These are phyloP conservation scores for Camellia japonica DNA, from an alignment of 148 eudicot genomes.

Conservation along the genomic window DNA sequence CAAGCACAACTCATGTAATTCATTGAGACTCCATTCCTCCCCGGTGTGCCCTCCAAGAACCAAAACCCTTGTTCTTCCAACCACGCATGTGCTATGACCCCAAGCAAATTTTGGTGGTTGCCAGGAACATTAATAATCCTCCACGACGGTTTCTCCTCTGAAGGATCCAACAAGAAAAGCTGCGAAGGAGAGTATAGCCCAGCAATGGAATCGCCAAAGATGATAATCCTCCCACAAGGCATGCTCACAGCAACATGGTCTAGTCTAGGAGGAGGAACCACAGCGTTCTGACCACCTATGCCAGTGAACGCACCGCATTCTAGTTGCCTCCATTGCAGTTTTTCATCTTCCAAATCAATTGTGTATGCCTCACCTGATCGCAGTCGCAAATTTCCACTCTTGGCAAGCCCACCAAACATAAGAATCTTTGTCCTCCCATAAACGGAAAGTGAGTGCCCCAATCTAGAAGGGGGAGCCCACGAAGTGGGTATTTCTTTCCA, in stretches of 20 bases:
- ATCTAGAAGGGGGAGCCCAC: conserved; percentile 68
- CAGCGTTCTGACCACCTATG: conserved; percentile 48
- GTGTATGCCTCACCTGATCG: conserved; percentile 75
- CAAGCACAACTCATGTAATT: conserved; percentile 71
- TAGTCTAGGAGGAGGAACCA: conserved; percentile 76
- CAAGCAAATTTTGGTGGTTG: conserved; percentile 76
- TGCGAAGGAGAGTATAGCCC: conserved; percentile 79
- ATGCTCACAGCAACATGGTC: conserved; percentile 80
- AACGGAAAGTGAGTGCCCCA: conserved; percentile 78
- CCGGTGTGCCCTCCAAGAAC: conserved; percentile 83
- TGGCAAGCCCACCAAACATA: conserved; percentile 83
- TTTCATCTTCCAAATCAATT: conserved; percentile 55
- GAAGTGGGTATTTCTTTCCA: conserved; percentile 75
- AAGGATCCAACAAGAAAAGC: conserved; percentile 67
- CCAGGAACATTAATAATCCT: conserved; percentile 69
- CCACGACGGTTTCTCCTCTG: conserved; percentile 78
- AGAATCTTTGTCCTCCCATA: conserved; percentile 64
- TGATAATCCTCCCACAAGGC: conserved; percentile 79
- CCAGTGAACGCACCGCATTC: conserved; percentile 57
- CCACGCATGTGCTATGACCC: conserved; percentile 85
- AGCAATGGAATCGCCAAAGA: conserved; percentile 78
- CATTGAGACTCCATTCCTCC: conserved; percentile 80
- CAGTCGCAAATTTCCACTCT: conserved; percentile 59
- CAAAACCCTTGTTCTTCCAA: conserved; percentile 79
- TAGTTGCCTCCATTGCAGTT: conserved; percentile 61